Percentiles rank a stretch among this genome's conserved stretches.
These are phyloP conservation scores for Rosa multiflora DNA, from an alignment of 306 rosid species.

Conservation along the genomic window DNA sequence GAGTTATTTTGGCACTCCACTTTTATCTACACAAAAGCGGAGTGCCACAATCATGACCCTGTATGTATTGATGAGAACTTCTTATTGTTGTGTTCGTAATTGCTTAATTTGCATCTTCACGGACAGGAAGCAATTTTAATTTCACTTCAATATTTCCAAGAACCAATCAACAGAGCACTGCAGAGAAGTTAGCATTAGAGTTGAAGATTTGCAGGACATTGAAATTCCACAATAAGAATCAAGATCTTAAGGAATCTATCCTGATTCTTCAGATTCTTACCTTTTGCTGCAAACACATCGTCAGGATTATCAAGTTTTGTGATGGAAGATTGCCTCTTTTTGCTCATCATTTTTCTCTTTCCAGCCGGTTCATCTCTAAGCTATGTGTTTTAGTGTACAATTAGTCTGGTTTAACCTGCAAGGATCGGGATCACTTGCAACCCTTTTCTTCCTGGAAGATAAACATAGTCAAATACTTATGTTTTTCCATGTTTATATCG, in stretches of 20 bases:
- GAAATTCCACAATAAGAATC: not conserved
- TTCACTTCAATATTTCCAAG: slow-evolving; percentile 93
- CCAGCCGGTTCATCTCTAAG: not conserved
- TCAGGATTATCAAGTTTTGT: not conserved
- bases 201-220: slow-evolving; percentile 7
- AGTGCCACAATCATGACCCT: not conserved
- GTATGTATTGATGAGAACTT: not conserved
- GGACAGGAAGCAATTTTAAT: slow-evolving; percentile 84
- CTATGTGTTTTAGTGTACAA: not conserved
- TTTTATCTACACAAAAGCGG: not conserved
- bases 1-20: not conserved
- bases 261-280: not conserved
- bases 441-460: not conserved
- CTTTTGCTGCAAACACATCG: slow-evolving; percentile 4
- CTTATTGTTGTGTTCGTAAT: not conserved
- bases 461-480: not conserved
- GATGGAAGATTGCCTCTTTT: not conserved
- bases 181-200: slow-evolving; percentile 31
- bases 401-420: not conserved
- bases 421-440: not conserved
- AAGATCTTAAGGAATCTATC: not conserved
- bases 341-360: not conserved
- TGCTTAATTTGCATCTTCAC: slow-evolving; percentile 27
- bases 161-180: slow-evolving; percentile 67
- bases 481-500: not conserved